phyloP scores from a whole-genome alignment of 345 rosid genomes.

The Camelina neglecta region DNA sequence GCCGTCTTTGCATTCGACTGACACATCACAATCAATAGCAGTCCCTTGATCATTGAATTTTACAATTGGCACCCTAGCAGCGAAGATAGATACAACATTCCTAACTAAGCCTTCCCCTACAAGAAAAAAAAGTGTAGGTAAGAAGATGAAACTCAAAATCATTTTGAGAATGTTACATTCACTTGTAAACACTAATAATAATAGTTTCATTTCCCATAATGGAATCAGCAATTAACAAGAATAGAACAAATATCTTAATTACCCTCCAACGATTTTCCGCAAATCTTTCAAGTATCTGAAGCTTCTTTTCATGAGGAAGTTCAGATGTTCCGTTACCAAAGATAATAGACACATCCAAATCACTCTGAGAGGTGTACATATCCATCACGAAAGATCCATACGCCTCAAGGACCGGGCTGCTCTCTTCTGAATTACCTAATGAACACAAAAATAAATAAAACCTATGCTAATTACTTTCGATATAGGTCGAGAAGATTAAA shows the following conservation, averaged over 20 bases:
- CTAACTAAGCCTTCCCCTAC: conserved; percentile 54
- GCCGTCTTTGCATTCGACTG: conserved; percentile 57
- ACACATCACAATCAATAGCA: conserved; percentile 53
- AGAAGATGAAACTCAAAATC: background rate
- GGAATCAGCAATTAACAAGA: background rate
- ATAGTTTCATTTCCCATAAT: background rate
- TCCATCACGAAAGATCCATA: conserved; percentile 65
- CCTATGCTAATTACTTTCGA: background rate
- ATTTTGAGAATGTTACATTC: background rate
- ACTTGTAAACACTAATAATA: background rate
- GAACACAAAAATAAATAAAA: background rate
- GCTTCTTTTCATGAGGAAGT: conserved; percentile 47
- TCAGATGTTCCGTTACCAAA: conserved; percentile 39
- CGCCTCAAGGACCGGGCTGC: conserved; percentile 48
- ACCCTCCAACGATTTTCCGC: conserved; percentile 49
- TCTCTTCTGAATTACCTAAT: conserved; percentile 47
- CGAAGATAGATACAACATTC: conserved; percentile 44
- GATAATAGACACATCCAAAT: conserved; percentile 59
- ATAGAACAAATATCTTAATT: background rate
- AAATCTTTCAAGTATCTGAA: conserved; percentile 48
- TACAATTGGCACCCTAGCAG: conserved; percentile 64
- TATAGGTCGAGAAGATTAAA: background rate
- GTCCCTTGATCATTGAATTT: conserved; percentile 51
- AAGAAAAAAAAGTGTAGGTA: conserved; percentile 7
- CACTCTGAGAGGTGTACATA: conserved; percentile 49